Percentiles rank a stretch among this genome's conserved stretches.
Conservation (phyloP, 2,329 filamentous ascomycete genomes). For the Hysterium pulicare region DNA sequence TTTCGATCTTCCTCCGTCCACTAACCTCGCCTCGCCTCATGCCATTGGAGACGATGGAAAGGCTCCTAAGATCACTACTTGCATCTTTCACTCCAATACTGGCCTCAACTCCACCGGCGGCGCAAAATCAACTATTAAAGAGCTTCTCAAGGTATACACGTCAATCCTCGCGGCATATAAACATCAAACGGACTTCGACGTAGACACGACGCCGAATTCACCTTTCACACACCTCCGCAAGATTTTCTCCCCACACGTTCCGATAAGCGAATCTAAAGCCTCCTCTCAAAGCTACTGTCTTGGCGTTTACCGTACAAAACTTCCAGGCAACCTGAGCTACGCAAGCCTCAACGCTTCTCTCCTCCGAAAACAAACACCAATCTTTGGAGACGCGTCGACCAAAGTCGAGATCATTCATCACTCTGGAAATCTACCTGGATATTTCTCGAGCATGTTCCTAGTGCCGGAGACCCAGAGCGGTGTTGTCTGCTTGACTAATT, state of each 20-base stretch:
- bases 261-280: not conserved
- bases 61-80: conserved; percentile 2
- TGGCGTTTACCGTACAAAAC: conserved; percentile 11
- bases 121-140: conserved; percentile 7
- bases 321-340: conserved; percentile 8
- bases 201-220: conserved; percentile 7
- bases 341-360: conserved; percentile 10
- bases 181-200: conserved; percentile 6
- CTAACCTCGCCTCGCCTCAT: conserved; percentile 8
- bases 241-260: conserved; percentile 10
- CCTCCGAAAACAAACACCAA: not conserved
- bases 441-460: conserved; percentile 7
- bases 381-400: conserved; percentile 2
- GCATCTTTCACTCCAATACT: not conserved
- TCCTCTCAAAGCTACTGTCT: conserved; percentile 12
- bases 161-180: conserved; percentile 9
- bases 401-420: conserved; percentile 11
- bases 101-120: conserved; percentile 5
- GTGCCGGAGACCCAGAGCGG: conserved; percentile 10
- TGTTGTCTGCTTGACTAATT: conserved; percentile 11
- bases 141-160: conserved; percentile 6
- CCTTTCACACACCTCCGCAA: conserved; percentile 8
- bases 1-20: conserved; percentile 4
- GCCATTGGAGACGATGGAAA: conserved; percentile 6
- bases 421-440: conserved; percentile 4